Conservation (phyloP, 768 basidiomycete genomes). For the Lactarius trivialis region DNA sequence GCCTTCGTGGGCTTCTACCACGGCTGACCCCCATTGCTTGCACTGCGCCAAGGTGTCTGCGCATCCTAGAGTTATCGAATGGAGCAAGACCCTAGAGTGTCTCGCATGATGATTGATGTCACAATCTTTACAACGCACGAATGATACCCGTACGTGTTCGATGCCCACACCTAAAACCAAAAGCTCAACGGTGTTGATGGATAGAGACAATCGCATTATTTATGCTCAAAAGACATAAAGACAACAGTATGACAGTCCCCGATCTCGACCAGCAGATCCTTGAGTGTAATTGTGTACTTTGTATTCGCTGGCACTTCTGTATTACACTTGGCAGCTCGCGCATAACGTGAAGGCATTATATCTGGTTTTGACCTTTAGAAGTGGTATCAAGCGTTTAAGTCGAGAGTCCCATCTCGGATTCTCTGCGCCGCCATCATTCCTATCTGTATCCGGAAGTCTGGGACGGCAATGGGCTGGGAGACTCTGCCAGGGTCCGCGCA, state of each 20-base stretch:
- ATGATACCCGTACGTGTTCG: constrained; percentile 1
- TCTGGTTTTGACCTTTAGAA: background rate
- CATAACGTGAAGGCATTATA: background rate
- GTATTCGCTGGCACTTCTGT: background rate
- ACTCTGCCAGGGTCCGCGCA: too few relatives aligned
- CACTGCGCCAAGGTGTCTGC: constrained; percentile 33
- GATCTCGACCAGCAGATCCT: background rate
- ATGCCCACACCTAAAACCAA: background rate
- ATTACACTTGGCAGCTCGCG: background rate
- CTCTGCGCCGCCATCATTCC: background rate
- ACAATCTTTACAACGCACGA: background rate
- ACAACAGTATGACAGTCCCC: background rate
- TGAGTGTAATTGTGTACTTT: background rate
- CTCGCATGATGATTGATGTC: constrained; percentile 1
- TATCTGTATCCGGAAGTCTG: background rate
- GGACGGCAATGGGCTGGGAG: too few relatives aligned
- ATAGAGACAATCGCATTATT: background rate
- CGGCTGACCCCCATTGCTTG: background rate
- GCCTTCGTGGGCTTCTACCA: background rate
- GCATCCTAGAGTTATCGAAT: constrained; percentile 39
- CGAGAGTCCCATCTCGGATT: background rate
- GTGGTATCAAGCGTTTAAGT: background rate
- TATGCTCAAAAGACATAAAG: background rate
- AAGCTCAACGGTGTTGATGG: background rate
- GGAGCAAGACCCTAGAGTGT: constrained; percentile 33